A percentile compares a stretch with the other conserved stretches of the same genome.
phyloP scores from a whole-genome alignment of 345 rosid genomes.

The Anastatica hierochuntica region DNA sequence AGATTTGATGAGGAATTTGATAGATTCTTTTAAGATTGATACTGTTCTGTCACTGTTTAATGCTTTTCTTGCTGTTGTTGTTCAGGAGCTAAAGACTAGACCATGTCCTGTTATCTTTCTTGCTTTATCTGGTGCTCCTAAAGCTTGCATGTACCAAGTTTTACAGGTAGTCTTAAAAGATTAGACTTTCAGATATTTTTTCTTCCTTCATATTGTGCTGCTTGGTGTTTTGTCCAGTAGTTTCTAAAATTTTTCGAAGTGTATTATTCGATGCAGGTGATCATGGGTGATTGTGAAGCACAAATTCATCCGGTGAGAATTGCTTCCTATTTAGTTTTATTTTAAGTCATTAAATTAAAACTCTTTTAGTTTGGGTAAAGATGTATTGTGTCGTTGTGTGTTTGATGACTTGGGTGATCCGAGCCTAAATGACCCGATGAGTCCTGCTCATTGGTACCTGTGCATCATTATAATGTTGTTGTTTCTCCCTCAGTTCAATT shows the following conservation, averaged over 20 bases:
- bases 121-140: slow-evolving; percentile 78
- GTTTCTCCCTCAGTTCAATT: not conserved
- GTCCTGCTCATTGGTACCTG: too few relatives aligned
- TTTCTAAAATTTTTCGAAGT: not conserved
- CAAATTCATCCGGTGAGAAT: slow-evolving; percentile 47
- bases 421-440: too few relatives aligned
- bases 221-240: slow-evolving; percentile 4
- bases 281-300: slow-evolving; percentile 39
- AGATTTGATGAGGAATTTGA: not conserved
- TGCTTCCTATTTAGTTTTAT: too few relatives aligned
- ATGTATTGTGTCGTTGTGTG: too few relatives aligned
- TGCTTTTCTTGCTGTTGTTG: slow-evolving; percentile 1
- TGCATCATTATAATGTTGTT: not conserved
- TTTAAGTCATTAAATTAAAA: not conserved
- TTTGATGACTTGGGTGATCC: too few relatives aligned
- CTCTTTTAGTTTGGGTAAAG: too few relatives aligned
- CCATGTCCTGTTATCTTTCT: slow-evolving; percentile 71
- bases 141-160: slow-evolving; percentile 88
- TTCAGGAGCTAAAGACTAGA: slow-evolving; percentile 49
- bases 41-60: not conserved
- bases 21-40: not conserved
- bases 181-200: not conserved
- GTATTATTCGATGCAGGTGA: slow-evolving; percentile 12
- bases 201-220: not conserved
- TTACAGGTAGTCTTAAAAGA: slow-evolving; percentile 42